A percentile compares a stretch with the other conserved stretches of the same genome.
Evolutionary conservation across 1,284 basidiomycete species (phyloP).

Genomic region (Sphaerobolus stellatus): DNA sequence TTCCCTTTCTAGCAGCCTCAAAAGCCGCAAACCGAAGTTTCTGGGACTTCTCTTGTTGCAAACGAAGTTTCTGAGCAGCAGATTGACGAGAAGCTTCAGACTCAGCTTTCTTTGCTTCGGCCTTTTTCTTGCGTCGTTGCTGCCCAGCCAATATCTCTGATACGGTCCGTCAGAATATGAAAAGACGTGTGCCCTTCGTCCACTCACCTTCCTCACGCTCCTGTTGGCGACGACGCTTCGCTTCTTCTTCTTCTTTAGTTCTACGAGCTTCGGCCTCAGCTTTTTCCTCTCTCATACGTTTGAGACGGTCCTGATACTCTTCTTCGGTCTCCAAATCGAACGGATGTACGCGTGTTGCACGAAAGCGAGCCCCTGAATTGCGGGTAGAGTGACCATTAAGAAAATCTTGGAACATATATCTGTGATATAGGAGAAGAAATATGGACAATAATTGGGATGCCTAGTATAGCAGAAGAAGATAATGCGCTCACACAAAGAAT

Average conservation of each 20-base stretch:
- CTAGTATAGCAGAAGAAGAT: constrained; percentile 4
- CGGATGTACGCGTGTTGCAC: constrained; percentile 15
- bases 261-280: constrained; percentile 51
- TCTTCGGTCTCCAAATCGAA: constrained; percentile 43
- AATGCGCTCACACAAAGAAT: constrained; percentile 44
- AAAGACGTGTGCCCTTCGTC: neutral
- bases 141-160: constrained; percentile 54
- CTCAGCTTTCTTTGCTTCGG: constrained; percentile 52
- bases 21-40: constrained; percentile 58
- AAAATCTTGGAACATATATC: constrained; percentile 49
- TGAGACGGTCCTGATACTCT: constrained; percentile 52
- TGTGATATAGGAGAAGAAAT: constrained; percentile 20
- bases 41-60: constrained; percentile 50
- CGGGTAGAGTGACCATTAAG: constrained; percentile 38
- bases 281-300: constrained; percentile 50
- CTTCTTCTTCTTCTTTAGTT: constrained; percentile 42
- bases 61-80: constrained; percentile 48
- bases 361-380: constrained; percentile 26
- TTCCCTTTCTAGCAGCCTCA: constrained; percentile 55
- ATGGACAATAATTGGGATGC: neutral
- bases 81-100: constrained; percentile 49
- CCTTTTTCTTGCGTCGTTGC: constrained; percentile 55
- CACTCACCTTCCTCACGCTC: constrained; percentile 53
- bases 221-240: constrained; percentile 45
- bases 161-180: constrained; percentile 18